Conservation (phyloP, 2,329 filamentous ascomycete genomes). For the Ophiostoma perfectum region DNA sequence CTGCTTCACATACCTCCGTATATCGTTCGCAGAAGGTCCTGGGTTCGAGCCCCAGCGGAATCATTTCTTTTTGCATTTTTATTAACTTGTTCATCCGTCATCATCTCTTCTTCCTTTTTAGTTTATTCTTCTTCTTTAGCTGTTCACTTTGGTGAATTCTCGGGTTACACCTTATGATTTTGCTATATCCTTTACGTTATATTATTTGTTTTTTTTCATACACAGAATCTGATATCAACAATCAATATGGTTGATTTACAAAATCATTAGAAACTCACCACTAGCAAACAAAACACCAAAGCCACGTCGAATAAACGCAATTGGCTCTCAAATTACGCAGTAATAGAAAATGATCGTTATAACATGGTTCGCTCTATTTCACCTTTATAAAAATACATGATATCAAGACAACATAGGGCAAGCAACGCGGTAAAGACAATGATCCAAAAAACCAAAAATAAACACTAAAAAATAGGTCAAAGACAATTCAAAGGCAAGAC, state of each 20-base stretch:
- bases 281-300: no score
- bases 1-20: conserved; percentile 9
- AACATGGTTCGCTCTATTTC: background rate
- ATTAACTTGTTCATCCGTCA: background rate
- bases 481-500: background rate
- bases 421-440: background rate
- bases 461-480: conserved; percentile 11
- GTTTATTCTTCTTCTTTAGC: no score
- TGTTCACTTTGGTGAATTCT: no score
- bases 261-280: no score
- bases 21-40: conserved; percentile 14
- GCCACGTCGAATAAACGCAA: no score
- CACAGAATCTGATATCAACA: no score
- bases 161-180: background rate
- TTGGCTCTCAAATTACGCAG: no score
- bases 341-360: background rate
- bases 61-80: conserved; percentile 13
- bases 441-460: background rate
- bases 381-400: background rate
- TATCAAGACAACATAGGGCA: background rate
- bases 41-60: conserved; percentile 19
- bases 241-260: no score
- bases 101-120: background rate
- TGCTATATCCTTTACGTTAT: no score
- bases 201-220: no score